phyloP scores from a whole-genome alignment of 306 rosid genomes.

The Trifolium subterraneum region DNA sequence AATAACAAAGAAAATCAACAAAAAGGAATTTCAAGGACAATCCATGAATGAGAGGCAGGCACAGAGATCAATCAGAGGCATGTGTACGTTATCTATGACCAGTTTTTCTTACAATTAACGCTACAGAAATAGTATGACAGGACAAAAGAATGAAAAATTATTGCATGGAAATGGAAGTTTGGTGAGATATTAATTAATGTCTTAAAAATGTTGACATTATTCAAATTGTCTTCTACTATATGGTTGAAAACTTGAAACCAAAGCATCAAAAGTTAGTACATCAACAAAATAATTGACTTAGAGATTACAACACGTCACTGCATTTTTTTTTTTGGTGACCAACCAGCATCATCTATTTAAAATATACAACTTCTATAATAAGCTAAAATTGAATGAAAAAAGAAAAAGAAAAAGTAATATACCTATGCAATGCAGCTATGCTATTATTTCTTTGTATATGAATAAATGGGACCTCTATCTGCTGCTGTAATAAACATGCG shows the following conservation, averaged over 20 bases:
- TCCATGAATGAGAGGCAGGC: not conserved
- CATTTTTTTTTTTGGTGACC: conserved; percentile 41
- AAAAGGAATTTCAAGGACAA: not conserved
- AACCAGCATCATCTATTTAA: conserved; percentile 39
- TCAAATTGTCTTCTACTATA: conserved; percentile 19
- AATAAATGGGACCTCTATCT: no score
- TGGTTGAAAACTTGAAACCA: conserved; percentile 26
- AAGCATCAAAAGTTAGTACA: conserved; percentile 17
- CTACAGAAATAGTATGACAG: not conserved
- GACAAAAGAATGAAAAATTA: conserved; percentile 1
- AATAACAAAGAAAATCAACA: not conserved
- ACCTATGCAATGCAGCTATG: no score
- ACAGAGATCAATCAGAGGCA: not conserved
- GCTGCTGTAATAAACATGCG: no score
- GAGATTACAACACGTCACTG: conserved; percentile 24
- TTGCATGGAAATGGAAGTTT: conserved; percentile 15
- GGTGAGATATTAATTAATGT: conserved; percentile 32
- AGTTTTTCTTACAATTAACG: conserved; percentile 8
- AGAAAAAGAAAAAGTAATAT: no score
- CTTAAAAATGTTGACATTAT: conserved; percentile 26
- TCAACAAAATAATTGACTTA: conserved; percentile 30
- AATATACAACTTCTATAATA: conserved; percentile 34
- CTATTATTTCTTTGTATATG: no score
- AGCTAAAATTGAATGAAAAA: not conserved
- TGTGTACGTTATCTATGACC: not conserved